Percentiles rank a stretch among this genome's conserved stretches.
These are phyloP conservation scores for Aspergillus eucalypticola DNA, from an alignment of 2,329 filamentous ascomycete genomes.

Conservation along the genomic window DNA sequence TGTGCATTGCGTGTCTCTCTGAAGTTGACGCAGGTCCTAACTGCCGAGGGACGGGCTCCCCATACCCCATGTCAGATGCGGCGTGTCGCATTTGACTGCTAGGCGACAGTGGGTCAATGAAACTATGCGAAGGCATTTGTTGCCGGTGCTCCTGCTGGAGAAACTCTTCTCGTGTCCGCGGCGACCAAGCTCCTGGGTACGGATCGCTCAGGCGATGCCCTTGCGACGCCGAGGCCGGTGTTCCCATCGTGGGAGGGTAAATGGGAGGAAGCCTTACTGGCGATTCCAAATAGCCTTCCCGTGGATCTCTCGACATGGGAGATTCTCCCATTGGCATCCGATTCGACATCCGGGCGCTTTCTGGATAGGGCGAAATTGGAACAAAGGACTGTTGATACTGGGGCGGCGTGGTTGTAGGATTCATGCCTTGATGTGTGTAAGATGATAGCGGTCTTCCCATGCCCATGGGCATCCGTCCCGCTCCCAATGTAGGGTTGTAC, in stretches of 20 bases:
- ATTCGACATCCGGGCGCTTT: slow-evolving; percentile 24
- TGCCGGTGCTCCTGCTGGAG: slow-evolving; percentile 26
- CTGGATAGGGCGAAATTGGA: slow-evolving; percentile 32
- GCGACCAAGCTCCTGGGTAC: slow-evolving; percentile 31
- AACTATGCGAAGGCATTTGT: slow-evolving; percentile 22
- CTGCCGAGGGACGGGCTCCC: slow-evolving; percentile 27
- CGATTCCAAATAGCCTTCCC: slow-evolving; percentile 34
- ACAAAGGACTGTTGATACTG: slow-evolving; percentile 33
- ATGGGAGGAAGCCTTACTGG: slow-evolving; percentile 41
- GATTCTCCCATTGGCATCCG: slow-evolving; percentile 30
- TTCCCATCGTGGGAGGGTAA: slow-evolving; percentile 33
- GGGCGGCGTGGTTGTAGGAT: slow-evolving; percentile 34
- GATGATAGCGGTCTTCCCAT: slow-evolving; percentile 29
- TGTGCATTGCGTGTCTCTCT: slow-evolving; percentile 20
- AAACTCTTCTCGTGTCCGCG: slow-evolving; percentile 25
- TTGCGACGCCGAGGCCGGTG: slow-evolving; percentile 21
- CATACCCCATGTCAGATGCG: slow-evolving; percentile 23
- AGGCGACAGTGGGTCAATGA: slow-evolving; percentile 30
- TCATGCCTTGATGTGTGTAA: slow-evolving; percentile 32
- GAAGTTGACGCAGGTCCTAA: slow-evolving; percentile 22
- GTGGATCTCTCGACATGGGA: slow-evolving; percentile 26
- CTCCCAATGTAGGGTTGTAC: slow-evolving; percentile 29
- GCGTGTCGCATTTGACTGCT: slow-evolving; percentile 29
- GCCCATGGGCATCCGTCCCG: slow-evolving; percentile 21
- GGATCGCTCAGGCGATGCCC: slow-evolving; percentile 38